Evolutionary conservation across 2,329 filamentous ascomycete genomes (phyloP).

Genomic region (Fusarium mangiferae): DNA sequence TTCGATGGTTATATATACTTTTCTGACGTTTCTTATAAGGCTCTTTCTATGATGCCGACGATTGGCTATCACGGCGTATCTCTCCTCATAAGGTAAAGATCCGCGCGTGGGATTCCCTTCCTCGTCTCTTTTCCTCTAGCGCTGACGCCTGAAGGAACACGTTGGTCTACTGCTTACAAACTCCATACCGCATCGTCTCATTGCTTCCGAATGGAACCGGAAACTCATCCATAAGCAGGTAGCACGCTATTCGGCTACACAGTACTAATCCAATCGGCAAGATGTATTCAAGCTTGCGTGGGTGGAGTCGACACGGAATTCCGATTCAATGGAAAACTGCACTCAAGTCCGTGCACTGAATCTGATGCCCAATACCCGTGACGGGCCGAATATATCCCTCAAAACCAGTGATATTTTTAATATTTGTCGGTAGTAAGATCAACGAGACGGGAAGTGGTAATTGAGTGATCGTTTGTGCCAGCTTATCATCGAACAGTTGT

Average conservation of each 20-base stretch:
- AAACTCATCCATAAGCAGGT: not conserved
- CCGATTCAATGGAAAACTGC: accelerated
- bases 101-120: not conserved
- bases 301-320: not conserved
- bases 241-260: not conserved
- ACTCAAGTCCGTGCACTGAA: too few relatives aligned
- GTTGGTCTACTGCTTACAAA: not conserved
- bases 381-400: not conserved
- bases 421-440: too few relatives aligned
- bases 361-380: not conserved
- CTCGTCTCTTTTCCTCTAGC: not conserved
- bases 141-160: not conserved
- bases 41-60: too few relatives aligned
- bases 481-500: not conserved
- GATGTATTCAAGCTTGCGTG: accelerated
- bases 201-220: not conserved
- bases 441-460: too few relatives aligned
- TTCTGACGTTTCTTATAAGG: too few relatives aligned
- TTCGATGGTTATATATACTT: not conserved
- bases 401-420: too few relatives aligned
- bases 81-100: not conserved
- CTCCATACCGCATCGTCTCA: accelerated
- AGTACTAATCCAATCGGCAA: not conserved
- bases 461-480: too few relatives aligned
- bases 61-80: not conserved